phyloP scores from a whole-genome alignment of 2,329 filamentous ascomycete genomes.

The Cladobotryum protrusum region DNA sequence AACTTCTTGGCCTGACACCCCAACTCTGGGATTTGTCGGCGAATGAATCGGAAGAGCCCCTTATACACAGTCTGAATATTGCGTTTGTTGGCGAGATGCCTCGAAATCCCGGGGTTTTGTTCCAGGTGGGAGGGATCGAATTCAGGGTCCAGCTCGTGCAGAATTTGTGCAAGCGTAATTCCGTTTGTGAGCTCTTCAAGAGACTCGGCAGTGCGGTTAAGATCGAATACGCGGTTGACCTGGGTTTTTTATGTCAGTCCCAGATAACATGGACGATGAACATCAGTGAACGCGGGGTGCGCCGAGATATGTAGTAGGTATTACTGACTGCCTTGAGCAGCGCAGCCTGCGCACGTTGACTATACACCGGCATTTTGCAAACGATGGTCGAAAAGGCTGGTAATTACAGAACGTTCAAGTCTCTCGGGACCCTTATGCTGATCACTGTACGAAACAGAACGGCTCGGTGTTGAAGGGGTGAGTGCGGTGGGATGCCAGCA shows the following conservation, averaged over 20 bases:
- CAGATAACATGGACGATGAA: conserved; percentile 1
- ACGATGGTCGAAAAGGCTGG: neutral
- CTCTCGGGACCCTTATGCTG: neutral
- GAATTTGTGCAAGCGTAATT: conserved; percentile 47
- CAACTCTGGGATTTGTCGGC: conserved; percentile 45
- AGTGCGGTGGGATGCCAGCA: neutral
- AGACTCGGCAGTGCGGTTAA: conserved; percentile 41
- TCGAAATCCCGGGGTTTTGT: conserved; percentile 35
- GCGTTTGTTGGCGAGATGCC: conserved; percentile 43
- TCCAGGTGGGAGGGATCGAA: conserved; percentile 52
- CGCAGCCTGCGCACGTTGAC: conserved; percentile 43
- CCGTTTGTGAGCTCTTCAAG: conserved; percentile 49
- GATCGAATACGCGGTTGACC: conserved; percentile 36
- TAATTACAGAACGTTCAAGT: neutral
- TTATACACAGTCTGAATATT: conserved; percentile 50
- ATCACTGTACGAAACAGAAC: neutral
- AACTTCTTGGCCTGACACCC: conserved; percentile 46
- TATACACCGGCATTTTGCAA: conserved; percentile 33
- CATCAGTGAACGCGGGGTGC: neutral
- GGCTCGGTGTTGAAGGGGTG: neutral
- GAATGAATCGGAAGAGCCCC: conserved; percentile 49
- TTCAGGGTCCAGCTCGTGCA: conserved; percentile 51
- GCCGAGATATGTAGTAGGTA: conserved; percentile 7
- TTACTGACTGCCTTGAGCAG: conserved; percentile 49
- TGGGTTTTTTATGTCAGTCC: conserved; percentile 12